phyloP scores from a whole-genome alignment of 106 monocot species.

The Dioscorea zingiberensis region DNA sequence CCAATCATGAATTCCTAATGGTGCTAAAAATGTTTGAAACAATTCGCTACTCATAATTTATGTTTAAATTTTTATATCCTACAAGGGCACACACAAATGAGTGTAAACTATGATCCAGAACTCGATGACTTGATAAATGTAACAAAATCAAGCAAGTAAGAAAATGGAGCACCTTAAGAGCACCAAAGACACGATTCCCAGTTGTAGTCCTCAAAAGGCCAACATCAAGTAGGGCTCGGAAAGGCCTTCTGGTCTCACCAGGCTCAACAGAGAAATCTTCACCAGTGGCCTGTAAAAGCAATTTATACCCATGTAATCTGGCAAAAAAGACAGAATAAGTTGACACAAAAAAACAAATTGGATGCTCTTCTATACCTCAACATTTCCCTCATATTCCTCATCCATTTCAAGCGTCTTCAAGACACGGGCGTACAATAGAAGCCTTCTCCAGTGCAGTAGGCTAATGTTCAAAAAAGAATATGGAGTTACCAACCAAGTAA shows the following conservation, averaged over 20 bases:
- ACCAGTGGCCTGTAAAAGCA: constrained; percentile 24
- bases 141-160: too few species aligned
- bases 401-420: constrained; percentile 40
- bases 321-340: background rate
- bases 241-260: constrained; percentile 29
- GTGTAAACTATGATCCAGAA: too few species aligned
- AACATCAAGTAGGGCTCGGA: constrained; percentile 43
- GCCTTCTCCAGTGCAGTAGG: constrained; percentile 48
- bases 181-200: constrained; percentile 41
- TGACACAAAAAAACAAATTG: background rate
- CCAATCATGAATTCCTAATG: too few species aligned
- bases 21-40: too few species aligned
- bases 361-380: constrained; percentile 19
- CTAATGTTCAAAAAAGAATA: constrained; percentile 1
- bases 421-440: constrained; percentile 38
- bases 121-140: too few species aligned
- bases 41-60: too few species aligned
- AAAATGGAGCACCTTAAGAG: constrained; percentile 24
- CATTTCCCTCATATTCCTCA: constrained; percentile 37
- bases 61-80: too few species aligned
- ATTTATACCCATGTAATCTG: background rate
- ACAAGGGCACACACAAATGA: too few species aligned
- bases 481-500: background rate
- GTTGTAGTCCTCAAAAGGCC: constrained; percentile 42
- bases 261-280: constrained; percentile 40